Evolutionary conservation across 2,329 filamentous ascomycete species (phyloP), one percentile per base, ranked within the genome.

Genomic region (Sclerotiophoma versabilis): DNA sequence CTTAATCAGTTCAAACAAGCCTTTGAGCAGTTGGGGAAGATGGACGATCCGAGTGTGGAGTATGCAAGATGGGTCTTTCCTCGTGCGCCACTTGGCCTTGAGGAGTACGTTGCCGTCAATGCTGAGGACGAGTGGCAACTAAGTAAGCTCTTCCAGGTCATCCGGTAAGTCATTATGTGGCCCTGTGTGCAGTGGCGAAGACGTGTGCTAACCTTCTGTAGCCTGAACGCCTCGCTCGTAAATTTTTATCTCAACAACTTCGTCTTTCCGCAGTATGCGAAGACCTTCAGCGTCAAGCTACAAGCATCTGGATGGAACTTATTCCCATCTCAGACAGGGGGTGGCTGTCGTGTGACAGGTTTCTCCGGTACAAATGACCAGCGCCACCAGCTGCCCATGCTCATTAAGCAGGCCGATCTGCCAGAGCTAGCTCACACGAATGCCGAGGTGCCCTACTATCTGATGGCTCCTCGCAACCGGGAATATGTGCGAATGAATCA

Each of bases 361-460:
- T 92, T 92, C 66, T 88, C 85, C 7, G 88, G 88, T 0, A 91
- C 89, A 0, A 91, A 89, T 37, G 88, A 91, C 64, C 85, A 83
- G 17, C 78, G 81, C 30, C 75, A 72, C 0, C 76, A 88, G 27
- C 71, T 91, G 0, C 88, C 88, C 0, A 68, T 85, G n/a, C 85
- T 79, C 0, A 84, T 91, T 17, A 69, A 75, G 17, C 87, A 91
- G 45, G 72, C 83, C 0, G 87, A 91, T 54, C 76, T 91, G 0
- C 73, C 77, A 0, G 70, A 76, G 0, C 76, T 89, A 0, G 63
- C 72, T 0, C 84, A 88, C 39, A 89, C 86, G 0, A 89, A 87
- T 51, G 86, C 86, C 0, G 81, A 87, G 38, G 87, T 90, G 0
- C 69, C 89, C 0, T 81, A 77, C 0, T 86, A 87, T 53, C 72